These are phyloP conservation scores for Penicillium cinerascens DNA, from an alignment of 495 filamentous ascomycete genomes.

Conservation along the genomic window DNA sequence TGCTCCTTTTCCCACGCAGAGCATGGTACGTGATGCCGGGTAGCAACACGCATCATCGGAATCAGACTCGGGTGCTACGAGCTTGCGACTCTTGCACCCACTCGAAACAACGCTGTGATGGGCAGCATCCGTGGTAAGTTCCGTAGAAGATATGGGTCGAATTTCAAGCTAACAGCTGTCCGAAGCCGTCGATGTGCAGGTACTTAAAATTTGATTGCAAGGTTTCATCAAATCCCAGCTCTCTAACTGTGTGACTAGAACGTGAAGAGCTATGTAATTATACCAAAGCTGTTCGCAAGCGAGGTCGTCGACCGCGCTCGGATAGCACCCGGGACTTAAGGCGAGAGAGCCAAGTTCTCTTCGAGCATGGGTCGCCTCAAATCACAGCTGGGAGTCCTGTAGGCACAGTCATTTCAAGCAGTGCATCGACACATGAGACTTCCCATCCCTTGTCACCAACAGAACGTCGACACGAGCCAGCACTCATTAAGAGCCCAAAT, in stretches of 20 bases:
- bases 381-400: background rate
- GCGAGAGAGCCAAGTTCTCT: background rate
- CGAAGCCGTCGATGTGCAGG: slow-evolving; percentile 15
- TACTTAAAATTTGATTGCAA: background rate
- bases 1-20: background rate
- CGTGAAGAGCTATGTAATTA: slow-evolving; percentile 15
- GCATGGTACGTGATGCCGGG: background rate
- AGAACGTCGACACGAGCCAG: background rate
- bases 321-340: background rate
- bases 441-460: background rate
- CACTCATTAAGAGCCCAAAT: background rate
- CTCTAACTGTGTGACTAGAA: slow-evolving; percentile 1
- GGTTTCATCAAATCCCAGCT: background rate
- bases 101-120: slow-evolving; percentile 18
- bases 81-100: slow-evolving; percentile 17
- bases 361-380: background rate
- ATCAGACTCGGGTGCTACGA: slow-evolving; percentile 11
- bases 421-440: background rate
- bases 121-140: slow-evolving; percentile 16
- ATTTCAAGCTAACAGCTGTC: background rate
- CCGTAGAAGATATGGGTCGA: background rate
- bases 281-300: slow-evolving; percentile 17
- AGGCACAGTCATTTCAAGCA: slow-evolving; percentile 1
- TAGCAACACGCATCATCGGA: slow-evolving; percentile 1
- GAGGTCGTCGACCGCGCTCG: slow-evolving; percentile 14